A percentile compares a stretch with the other conserved stretches of the same genome.
Conservation (phyloP, 768 basidiomycete species). For the Termitomyces eurrhizus region DNA sequence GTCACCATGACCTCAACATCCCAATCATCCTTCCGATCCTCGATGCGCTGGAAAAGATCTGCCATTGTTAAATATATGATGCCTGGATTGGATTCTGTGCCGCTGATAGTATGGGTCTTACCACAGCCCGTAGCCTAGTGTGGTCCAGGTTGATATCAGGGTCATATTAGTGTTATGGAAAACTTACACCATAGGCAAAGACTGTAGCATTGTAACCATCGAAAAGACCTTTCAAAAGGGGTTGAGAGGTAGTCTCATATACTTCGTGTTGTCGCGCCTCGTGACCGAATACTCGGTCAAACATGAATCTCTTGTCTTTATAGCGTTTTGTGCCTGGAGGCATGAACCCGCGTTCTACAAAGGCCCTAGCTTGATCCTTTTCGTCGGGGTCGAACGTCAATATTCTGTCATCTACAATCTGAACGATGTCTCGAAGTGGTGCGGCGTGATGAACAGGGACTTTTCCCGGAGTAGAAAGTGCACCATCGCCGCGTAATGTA, state of each 20-base stretch:
- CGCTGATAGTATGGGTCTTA: slow-evolving; percentile 98
- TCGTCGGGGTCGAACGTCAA: slow-evolving; percentile 96
- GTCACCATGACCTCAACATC: slow-evolving; percentile 87
- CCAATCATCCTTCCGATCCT: slow-evolving; percentile 82
- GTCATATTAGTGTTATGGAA: slow-evolving; percentile 11
- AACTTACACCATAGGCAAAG: slow-evolving; percentile 91
- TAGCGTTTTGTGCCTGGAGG: slow-evolving; percentile 89
- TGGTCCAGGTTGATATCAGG: slow-evolving; percentile 6
- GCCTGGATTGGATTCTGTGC: slow-evolving; percentile 82
- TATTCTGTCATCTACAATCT: slow-evolving; percentile 91
- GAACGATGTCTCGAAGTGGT: slow-evolving; percentile 73
- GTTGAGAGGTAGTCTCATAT: slow-evolving; percentile 81
- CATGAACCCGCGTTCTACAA: slow-evolving; percentile 80
- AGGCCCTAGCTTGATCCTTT: slow-evolving; percentile 73
- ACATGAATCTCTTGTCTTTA: slow-evolving; percentile 97
- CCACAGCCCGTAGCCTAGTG: slow-evolving; percentile 98
- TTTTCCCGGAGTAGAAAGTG: slow-evolving; percentile 65
- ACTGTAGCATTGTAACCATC: slow-evolving; percentile 97
- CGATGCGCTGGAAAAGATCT: slow-evolving; percentile 91
- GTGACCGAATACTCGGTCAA: slow-evolving; percentile 88
- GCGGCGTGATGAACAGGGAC: slow-evolving; percentile 41
- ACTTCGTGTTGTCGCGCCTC: slow-evolving; percentile 82
- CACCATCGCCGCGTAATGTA: slow-evolving; percentile 79
- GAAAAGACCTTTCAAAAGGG: slow-evolving; percentile 78
- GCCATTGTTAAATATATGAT: slow-evolving; percentile 97